Base-by-base conservation (phyloP, 1,284 basidiomycete species). In the Rhizopogon hawkerae region DNA sequence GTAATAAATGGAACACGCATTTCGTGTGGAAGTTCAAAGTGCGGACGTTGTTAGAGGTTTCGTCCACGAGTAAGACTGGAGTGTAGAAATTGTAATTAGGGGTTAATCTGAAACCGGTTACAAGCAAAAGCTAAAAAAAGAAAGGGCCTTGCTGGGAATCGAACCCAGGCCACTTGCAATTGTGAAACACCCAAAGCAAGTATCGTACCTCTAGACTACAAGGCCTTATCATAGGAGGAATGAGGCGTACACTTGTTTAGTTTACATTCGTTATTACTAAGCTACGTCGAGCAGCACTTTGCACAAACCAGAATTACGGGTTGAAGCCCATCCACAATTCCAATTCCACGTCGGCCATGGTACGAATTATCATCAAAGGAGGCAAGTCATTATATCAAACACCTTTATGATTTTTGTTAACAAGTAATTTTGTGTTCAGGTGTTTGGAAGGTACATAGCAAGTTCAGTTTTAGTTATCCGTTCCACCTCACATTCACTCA, bases 331-430 rank as follows among this genome's bases (percentile, higher is more conserved):
- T 43, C 41, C 29, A 23, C 21, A 23, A 23, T 23, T 23, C 21
- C 21, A 23, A 23, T 23, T 23, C 21, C 21, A 21, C 16, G 16
- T 18, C 48, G 26, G 23, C 41, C 50, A 89, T 89, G 86, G 88
- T 90, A 60, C 81, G 91, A 67, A 92, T 92, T 52, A 92, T 93
- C 67, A 92, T 93, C 71, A 94, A 94, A 78, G 91, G 91, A 76
- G 90, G 88, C 78, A 63, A 63, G 73, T 74, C 58, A 21, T 23
- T 56, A 34, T 18, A 33, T 33, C 8, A n/a, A 2, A 6, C 16
- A 3, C 33, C 6, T 33, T 21, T 5, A 23, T 18, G 11, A n/a
- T 11, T 13, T 18, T 3, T 21, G 13, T 21, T 43, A 43, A 43
- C 31, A 8, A 23, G 29, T 33, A 13, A 18, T 26, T 2, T 18